phyloP scores from a whole-genome alignment of 148 eudicot genomes.

The Oxyria digyna region DNA sequence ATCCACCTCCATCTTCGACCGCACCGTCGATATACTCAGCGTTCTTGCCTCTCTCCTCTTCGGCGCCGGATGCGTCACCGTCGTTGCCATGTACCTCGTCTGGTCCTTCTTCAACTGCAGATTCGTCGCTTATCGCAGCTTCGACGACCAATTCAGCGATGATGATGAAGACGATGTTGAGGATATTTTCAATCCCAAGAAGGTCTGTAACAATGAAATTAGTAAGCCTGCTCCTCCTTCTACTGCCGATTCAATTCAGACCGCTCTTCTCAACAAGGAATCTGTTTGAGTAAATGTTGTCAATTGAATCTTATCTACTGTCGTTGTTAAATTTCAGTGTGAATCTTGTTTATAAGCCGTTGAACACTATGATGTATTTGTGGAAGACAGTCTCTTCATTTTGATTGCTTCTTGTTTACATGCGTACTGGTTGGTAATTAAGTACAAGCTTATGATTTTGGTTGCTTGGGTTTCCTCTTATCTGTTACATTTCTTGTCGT shows the following conservation, averaged over 20 bases:
- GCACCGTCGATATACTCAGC: conserved; percentile 50
- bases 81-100: conserved; percentile 43
- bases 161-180: conserved; percentile 28
- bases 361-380: not conserved
- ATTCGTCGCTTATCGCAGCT: conserved; percentile 19
- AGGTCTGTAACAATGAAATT: not conserved
- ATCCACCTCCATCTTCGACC: conserved; percentile 30
- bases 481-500: too few relatives aligned
- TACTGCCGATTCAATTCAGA: not conserved
- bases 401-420: too few relatives aligned
- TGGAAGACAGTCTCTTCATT: not conserved
- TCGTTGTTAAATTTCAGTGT: not conserved
- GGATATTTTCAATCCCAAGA: conserved; percentile 38
- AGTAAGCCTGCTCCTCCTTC: not conserved
- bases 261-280: conserved; percentile 9
- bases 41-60: conserved; percentile 56
- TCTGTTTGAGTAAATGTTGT: not conserved
- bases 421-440: not conserved
- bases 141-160: conserved; percentile 17
- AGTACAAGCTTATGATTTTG: not conserved
- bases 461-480: not conserved
- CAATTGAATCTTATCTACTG: too few relatives aligned
- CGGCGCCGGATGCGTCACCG: conserved; percentile 79
- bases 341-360: not conserved
- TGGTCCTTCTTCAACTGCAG: conserved; percentile 43